phyloP scores from a whole-genome alignment of 768 basidiomycete genomes.

The Asterophora lycoperdoides region DNA sequence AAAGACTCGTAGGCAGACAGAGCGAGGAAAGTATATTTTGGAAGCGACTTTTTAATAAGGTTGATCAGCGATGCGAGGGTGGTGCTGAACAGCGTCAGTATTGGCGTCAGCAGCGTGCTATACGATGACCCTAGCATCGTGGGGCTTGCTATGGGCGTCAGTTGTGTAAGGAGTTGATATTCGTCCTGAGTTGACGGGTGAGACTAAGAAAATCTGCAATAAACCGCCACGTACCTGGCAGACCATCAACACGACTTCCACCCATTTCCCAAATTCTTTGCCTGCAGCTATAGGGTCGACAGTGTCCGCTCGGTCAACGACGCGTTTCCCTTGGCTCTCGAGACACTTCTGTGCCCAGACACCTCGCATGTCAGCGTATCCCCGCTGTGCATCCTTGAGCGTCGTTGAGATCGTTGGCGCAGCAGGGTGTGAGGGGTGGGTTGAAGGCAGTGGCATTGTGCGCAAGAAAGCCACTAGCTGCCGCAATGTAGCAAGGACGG shows the following conservation, averaged over 20 bases:
- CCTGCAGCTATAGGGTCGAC: constrained; percentile 63
- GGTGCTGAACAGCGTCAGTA: constrained; percentile 61
- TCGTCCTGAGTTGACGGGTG: constrained; percentile 63
- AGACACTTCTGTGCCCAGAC: constrained; percentile 72
- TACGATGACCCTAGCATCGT: constrained; percentile 55
- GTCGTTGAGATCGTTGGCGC: constrained; percentile 59
- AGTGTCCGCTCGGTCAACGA: constrained; percentile 67
- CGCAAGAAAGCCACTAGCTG: constrained; percentile 70
- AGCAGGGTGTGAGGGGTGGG: constrained; percentile 81
- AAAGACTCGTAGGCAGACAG: constrained; percentile 65
- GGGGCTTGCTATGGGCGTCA: constrained; percentile 55
- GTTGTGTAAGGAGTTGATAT: constrained; percentile 56
- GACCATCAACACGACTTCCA: constrained; percentile 57
- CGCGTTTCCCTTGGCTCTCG: constrained; percentile 64
- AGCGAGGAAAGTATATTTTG: constrained; percentile 77
- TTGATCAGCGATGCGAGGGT: constrained; percentile 58
- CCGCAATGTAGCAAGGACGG: constrained; percentile 47
- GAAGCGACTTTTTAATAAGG: constrained; percentile 72
- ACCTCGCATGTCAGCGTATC: constrained; percentile 85
- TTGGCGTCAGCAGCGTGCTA: constrained; percentile 55
- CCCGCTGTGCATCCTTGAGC: constrained; percentile 72
- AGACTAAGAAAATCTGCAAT: too few relatives aligned
- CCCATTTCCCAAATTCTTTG: constrained; percentile 69
- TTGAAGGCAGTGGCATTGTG: constrained; percentile 68
- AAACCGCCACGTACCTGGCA: constrained; percentile 50